Evolutionary conservation across 2,329 filamentous ascomycete species (phyloP).

Genomic region (Scedosporium minutisporum): DNA sequence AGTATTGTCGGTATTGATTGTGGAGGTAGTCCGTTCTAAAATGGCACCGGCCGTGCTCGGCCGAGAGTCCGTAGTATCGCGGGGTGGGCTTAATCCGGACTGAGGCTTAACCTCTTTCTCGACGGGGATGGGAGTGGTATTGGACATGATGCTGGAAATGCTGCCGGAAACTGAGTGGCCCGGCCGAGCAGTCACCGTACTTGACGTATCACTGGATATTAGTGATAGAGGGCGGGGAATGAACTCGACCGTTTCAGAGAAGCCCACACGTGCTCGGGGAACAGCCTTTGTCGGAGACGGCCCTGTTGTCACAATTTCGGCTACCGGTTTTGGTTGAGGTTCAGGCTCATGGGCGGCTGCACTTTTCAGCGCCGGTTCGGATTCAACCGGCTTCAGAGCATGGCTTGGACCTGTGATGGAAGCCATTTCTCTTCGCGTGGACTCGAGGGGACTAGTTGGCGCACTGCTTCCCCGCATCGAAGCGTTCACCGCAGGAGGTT

Average conservation of each 20-base stretch:
- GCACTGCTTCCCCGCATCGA: constrained; percentile 3
- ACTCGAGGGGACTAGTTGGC: constrained; percentile 2
- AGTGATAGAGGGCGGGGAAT: constrained; percentile 75
- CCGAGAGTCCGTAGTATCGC: constrained; percentile 37
- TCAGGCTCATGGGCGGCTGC: constrained; percentile 6
- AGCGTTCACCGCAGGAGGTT: constrained; percentile 30
- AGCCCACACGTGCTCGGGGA: constrained; percentile 62
- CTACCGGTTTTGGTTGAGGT: constrained; percentile 2
- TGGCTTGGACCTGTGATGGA: neutral
- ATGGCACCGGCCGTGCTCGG: constrained; percentile 66
- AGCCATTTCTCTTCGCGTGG: constrained; percentile 7
- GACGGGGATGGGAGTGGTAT: constrained; percentile 21
- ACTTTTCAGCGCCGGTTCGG: constrained; percentile 10
- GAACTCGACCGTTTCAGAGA: constrained; percentile 75
- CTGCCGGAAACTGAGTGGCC: constrained; percentile 70
- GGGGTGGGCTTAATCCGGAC: constrained; percentile 29
- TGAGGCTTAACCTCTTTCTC: constrained; percentile 26
- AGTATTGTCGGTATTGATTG: constrained; percentile 6
- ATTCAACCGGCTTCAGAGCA: constrained; percentile 10
- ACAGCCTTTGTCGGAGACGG: constrained; percentile 21
- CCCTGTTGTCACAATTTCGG: constrained; percentile 12
- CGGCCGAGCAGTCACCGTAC: constrained; percentile 59
- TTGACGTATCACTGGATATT: constrained; percentile 76
- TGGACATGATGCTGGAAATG: constrained; percentile 67
- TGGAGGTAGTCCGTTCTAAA: constrained; percentile 36